Evolutionary conservation across 2,329 filamentous ascomycete genomes (phyloP).

Genomic region (Penicillium sp.): DNA sequence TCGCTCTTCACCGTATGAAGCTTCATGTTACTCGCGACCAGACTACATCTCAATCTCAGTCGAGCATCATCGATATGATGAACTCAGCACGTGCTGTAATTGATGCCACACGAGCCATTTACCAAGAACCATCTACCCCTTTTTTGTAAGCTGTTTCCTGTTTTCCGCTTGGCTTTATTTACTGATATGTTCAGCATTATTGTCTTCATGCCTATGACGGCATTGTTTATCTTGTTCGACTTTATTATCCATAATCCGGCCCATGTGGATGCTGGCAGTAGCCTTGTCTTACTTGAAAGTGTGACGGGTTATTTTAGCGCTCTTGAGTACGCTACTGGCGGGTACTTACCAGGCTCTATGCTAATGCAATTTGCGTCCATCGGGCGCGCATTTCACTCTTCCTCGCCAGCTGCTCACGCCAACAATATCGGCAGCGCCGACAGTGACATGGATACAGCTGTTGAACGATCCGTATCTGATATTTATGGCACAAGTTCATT

Average conservation of each 20-base stretch:
- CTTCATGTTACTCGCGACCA: conserved; percentile 1
- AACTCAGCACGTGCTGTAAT: not conserved
- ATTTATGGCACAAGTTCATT: not conserved
- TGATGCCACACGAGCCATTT: not conserved
- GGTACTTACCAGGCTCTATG: not conserved
- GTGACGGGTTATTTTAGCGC: not conserved
- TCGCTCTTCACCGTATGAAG: not conserved
- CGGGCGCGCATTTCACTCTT: not conserved
- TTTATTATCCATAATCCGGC: not conserved
- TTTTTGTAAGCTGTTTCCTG: not conserved
- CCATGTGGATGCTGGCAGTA: not conserved
- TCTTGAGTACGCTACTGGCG: not conserved
- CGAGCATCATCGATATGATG: not conserved
- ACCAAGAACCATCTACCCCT: conserved; percentile 1
- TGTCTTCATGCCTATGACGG: not conserved
- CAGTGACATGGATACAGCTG: not conserved
- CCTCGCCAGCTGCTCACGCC: not conserved
- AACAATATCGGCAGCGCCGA: not conserved
- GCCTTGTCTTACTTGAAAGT: not conserved
- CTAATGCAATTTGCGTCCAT: not conserved
- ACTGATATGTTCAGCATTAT: not conserved
- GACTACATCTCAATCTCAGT: not conserved
- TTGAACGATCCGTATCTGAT: not conserved
- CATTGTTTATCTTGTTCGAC: conserved; percentile 1
- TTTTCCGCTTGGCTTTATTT: not conserved